Percentiles rank a stretch among this genome's conserved stretches.
Evolutionary conservation across 306 rosid genomes (phyloP).

Genomic region (Begonia loranthoides): DNA sequence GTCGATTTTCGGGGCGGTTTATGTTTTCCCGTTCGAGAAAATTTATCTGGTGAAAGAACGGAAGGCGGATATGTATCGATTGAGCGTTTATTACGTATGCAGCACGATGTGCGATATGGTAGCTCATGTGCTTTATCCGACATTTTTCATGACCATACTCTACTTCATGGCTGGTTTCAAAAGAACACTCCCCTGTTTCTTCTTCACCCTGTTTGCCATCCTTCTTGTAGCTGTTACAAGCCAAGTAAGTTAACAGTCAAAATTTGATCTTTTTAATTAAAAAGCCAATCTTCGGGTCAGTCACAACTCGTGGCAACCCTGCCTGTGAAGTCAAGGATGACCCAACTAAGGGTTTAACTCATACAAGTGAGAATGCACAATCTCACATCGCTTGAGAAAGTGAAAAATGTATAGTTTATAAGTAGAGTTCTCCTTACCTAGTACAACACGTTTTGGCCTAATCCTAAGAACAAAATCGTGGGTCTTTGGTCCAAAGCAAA

Average conservation of each 20-base stretch:
- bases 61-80: conserved; percentile 88
- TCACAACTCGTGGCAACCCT: no score
- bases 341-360: no score
- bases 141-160: conserved; percentile 60
- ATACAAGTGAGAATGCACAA: no score
- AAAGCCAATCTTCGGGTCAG: no score
- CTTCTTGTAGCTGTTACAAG: conserved; percentile 76
- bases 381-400: no score
- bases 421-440: no score
- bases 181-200: conserved; percentile 57
- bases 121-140: conserved; percentile 70
- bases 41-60: conserved; percentile 73
- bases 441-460: no score
- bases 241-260: conserved; percentile 57
- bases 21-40: conserved; percentile 81
- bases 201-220: conserved; percentile 47
- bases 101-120: conserved; percentile 95
- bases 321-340: no score
- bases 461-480: no score
- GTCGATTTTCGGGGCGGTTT: conserved; percentile 76
- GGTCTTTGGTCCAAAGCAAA: no score
- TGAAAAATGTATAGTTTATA: no score
- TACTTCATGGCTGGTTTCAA: conserved; percentile 94
- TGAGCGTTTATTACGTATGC: conserved; percentile 79
- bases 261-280: no score